These are phyloP conservation scores for Durio zibethinus DNA, from an alignment of 345 rosid species.

Conservation along the genomic window DNA sequence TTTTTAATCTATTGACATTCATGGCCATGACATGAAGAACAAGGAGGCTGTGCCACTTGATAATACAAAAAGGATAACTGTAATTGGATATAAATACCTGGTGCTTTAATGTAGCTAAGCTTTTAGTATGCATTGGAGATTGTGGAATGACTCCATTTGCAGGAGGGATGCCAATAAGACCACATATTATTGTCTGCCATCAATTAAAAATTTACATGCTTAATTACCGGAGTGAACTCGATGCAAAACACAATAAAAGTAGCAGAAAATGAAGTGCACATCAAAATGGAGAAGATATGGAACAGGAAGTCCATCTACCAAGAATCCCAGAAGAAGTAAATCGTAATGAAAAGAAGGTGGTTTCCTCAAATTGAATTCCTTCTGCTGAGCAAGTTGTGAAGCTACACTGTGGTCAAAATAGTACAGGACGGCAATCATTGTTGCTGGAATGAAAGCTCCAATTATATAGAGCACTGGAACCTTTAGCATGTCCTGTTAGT, in stretches of 20 bases:
- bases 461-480: slow-evolving; percentile 79
- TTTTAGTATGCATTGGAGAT: slow-evolving; percentile 85
- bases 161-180: slow-evolving; percentile 77
- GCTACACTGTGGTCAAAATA: slow-evolving; percentile 96
- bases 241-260: neutral
- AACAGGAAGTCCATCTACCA: slow-evolving; percentile 43
- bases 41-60: neutral
- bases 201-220: slow-evolving; percentile 10
- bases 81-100: slow-evolving; percentile 40
- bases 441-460: slow-evolving; percentile 89
- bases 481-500: slow-evolving; percentile 71
- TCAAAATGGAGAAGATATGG: neutral
- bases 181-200: slow-evolving; percentile 63
- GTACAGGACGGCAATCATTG: slow-evolving; percentile 91
- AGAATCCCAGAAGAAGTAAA: slow-evolving; percentile 78
- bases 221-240: slow-evolving; percentile 1
- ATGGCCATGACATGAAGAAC: neutral
- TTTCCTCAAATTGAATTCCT: slow-evolving; percentile 84
- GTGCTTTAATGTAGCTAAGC: slow-evolving; percentile 76
- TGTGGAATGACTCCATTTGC: slow-evolving; percentile 85
- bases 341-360: slow-evolving; percentile 89
- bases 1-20: neutral
- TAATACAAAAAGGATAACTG: neutral
- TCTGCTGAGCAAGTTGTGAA: slow-evolving; percentile 90
- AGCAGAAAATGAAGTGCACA: neutral